Percentiles rank a stretch among this genome's conserved stretches.
phyloP scores from a whole-genome alignment of 2,329 filamentous ascomycete genomes.

The Cordyceps farinosa region DNA sequence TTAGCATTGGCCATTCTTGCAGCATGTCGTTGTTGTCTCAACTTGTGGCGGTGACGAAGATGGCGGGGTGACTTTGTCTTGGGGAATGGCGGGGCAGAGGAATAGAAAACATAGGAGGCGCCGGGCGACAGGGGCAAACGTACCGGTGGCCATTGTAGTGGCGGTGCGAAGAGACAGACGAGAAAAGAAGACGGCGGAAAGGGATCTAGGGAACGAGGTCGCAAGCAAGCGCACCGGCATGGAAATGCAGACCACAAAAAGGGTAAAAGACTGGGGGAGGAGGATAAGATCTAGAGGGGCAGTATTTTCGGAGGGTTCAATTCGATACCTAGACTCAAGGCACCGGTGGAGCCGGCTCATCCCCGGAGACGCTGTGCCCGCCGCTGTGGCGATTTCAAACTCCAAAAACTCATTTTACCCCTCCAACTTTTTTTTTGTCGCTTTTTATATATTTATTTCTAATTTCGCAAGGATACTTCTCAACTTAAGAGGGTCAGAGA shows the following conservation, averaged over 20 bases:
- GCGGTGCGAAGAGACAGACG: neutral
- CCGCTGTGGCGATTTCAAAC: neutral
- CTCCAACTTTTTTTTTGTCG: neutral
- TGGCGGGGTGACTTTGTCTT: neutral
- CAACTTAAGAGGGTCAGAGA: no score
- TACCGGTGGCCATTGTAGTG: constrained; percentile 11
- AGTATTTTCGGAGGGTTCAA: neutral
- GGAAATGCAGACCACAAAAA: neutral
- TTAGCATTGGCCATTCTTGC: neutral
- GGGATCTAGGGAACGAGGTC: neutral
- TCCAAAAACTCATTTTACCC: neutral
- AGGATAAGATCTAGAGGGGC: constrained; percentile 7
- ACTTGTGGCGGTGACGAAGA: constrained; percentile 3
- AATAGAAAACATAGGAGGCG: neutral
- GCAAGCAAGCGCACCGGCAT: constrained; percentile 14
- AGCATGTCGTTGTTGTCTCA: neutral
- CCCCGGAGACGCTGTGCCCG: constrained; percentile 1
- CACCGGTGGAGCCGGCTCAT: constrained; percentile 13
- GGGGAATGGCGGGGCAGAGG: neutral
- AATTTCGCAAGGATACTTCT: neutral
- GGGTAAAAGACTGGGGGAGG: neutral
- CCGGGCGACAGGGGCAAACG: neutral
- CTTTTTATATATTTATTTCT: neutral
- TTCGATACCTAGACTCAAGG: neutral
- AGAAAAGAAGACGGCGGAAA: neutral